These are phyloP conservation scores for Globisporangium uncinulatum DNA, from an alignment of 352 stramenopile genomes.

Conservation along the genomic window DNA sequence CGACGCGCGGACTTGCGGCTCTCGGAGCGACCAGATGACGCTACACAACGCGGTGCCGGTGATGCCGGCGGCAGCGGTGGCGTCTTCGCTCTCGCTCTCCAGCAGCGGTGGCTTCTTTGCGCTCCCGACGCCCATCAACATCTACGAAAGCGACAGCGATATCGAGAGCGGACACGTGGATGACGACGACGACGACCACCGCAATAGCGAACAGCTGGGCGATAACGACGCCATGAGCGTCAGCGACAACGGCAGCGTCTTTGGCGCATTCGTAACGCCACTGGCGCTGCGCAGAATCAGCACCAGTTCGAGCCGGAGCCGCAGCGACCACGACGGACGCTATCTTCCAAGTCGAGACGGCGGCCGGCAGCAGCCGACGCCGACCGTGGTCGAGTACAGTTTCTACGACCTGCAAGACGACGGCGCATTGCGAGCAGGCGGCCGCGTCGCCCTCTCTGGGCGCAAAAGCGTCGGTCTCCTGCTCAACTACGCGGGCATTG, in stretches of 20 bases:
- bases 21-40: neutral
- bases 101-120: neutral
- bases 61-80: neutral
- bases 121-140: neutral
- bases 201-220: neutral
- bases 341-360: neutral
- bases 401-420: conserved; percentile 65
- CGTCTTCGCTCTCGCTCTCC: conserved; percentile 1
- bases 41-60: neutral
- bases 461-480: conserved; percentile 45
- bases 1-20: no score
- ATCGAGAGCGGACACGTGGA: no score
- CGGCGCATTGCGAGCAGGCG: conserved; percentile 54
- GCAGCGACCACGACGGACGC: no score
- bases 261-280: neutral
- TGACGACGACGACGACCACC: no score
- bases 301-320: no score
- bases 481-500: conserved; percentile 65
- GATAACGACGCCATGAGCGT: neutral
- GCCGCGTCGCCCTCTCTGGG: conserved; percentile 39
- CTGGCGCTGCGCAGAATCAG: neutral
- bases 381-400: conserved; percentile 21
- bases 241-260: neutral
- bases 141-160: no score
- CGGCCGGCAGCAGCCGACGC: neutral